Percentiles rank a stretch among this genome's conserved stretches.
These are phyloP conservation scores for Colletotrichum horii DNA, from an alignment of 2,329 filamentous ascomycete species.

Conservation along the genomic window DNA sequence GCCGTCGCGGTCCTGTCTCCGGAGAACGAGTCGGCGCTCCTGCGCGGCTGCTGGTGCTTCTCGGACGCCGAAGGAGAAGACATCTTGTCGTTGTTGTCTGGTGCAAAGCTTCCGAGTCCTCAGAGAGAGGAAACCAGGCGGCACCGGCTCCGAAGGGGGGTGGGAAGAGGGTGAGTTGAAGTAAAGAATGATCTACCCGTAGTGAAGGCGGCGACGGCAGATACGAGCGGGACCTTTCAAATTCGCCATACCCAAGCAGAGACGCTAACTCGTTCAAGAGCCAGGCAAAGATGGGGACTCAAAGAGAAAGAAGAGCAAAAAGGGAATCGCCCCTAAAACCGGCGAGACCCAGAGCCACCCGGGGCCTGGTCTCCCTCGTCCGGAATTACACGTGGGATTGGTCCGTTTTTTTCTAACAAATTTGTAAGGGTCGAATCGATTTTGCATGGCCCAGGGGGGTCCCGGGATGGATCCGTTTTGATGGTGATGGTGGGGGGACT, in stretches of 20 bases:
- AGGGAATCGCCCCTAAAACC: background rate
- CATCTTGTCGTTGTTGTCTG: background rate
- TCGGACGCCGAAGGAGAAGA: background rate
- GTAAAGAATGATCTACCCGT: background rate
- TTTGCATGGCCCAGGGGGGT: background rate
- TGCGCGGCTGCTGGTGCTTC: background rate
- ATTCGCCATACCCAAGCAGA: background rate
- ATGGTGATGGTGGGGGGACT: background rate
- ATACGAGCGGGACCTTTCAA: background rate
- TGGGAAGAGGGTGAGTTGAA: background rate
- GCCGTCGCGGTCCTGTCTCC: constrained; percentile 8
- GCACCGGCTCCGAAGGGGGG: too few relatives aligned
- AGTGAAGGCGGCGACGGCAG: background rate
- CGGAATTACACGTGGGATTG: constrained; percentile 5
- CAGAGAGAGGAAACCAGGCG: background rate
- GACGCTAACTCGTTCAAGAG: background rate
- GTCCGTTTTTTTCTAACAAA: background rate
- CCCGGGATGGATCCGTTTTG: background rate
- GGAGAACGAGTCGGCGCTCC: background rate
- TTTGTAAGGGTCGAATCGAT: background rate
- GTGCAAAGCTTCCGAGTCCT: background rate
- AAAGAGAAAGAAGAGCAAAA: background rate
- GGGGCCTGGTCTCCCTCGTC: background rate
- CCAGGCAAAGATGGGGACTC: background rate
- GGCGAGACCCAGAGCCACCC: background rate